A percentile compares a stretch with the other conserved stretches of the same genome.
Evolutionary conservation across 192 early-diverging fungal species (phyloP).

Genomic region (Gryganskiella cystojenkinii): DNA sequence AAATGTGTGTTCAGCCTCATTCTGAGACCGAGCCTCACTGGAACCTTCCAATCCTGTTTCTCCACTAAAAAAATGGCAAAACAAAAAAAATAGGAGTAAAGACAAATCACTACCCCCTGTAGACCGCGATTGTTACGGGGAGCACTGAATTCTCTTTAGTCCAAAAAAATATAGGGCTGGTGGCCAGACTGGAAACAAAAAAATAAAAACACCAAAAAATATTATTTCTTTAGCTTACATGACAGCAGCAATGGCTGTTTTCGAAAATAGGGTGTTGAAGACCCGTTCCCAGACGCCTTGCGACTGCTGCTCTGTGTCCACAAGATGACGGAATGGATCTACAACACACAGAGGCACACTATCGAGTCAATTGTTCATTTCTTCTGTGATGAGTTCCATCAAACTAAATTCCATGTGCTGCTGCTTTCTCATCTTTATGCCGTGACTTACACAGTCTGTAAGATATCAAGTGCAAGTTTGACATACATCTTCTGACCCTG

Average conservation of each 20-base stretch:
- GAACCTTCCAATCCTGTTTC: conserved; percentile 17
- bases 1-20: conserved; percentile 3
- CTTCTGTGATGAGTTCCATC: no score
- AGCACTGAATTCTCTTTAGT: no score
- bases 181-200: not conserved
- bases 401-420: no score
- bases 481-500: not conserved
- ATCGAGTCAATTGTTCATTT: no score
- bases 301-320: not conserved
- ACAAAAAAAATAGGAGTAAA: no score
- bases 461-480: conserved; percentile 4
- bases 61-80: conserved; percentile 16
- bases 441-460: conserved; percentile 3
- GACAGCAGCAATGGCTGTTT: not conserved
- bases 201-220: not conserved
- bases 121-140: no score
- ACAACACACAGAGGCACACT: no score
- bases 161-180: no score
- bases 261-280: not conserved
- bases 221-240: not conserved
- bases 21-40: conserved; percentile 4
- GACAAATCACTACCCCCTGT: no score
- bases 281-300: conserved; percentile 3
- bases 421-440: no score
- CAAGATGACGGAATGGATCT: no score